phyloP scores from a whole-genome alignment of 2,329 filamentous ascomycete genomes.

The Dendrostoma leiphaemia region DNA sequence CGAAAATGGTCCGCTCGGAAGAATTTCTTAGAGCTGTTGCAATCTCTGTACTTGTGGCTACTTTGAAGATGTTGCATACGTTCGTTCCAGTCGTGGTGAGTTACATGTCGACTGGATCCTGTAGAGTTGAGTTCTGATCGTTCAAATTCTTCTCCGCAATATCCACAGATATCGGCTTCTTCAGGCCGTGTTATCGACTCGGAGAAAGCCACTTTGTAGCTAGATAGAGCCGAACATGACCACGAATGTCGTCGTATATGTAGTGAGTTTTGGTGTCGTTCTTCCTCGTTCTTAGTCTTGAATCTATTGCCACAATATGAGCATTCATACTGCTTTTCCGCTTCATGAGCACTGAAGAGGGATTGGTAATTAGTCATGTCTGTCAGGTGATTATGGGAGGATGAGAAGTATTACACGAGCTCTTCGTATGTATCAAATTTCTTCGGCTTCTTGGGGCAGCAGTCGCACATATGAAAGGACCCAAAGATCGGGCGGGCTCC shows the following conservation, averaged over 20 bases:
- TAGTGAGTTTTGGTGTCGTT: conserved; percentile 92
- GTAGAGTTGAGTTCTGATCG: conserved; percentile 43
- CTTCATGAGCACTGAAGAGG: conserved; percentile 83
- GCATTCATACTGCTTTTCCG: conserved; percentile 96
- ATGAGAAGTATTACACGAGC: conserved; percentile 80
- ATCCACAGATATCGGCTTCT: conserved; percentile 81
- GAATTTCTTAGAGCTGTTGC: conserved; percentile 98
- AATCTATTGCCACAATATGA: conserved; percentile 91
- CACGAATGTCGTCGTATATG: conserved; percentile 92
- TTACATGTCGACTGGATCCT: conserved; percentile 48
- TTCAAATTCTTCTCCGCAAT: conserved; percentile 88
- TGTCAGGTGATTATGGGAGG: too few species aligned
- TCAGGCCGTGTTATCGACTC: conserved; percentile 67
- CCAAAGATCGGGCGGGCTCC: conserved; percentile 48
- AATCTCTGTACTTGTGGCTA: conserved; percentile 95
- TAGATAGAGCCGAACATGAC: conserved; percentile 86
- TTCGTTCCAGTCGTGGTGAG: conserved; percentile 83
- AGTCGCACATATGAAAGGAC: conserved; percentile 77
- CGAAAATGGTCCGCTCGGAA: conserved; percentile 96
- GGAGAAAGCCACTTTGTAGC: conserved; percentile 82
- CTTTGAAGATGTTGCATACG: conserved; percentile 85
- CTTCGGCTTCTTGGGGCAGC: conserved; percentile 95
- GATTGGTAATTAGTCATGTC: too few species aligned
- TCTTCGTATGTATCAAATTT: conserved; percentile 87
- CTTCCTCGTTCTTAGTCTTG: conserved; percentile 98